Base-by-base conservation (phyloP, 1,284 basidiomycete genomes). In the Austroboletus niveus region DNA sequence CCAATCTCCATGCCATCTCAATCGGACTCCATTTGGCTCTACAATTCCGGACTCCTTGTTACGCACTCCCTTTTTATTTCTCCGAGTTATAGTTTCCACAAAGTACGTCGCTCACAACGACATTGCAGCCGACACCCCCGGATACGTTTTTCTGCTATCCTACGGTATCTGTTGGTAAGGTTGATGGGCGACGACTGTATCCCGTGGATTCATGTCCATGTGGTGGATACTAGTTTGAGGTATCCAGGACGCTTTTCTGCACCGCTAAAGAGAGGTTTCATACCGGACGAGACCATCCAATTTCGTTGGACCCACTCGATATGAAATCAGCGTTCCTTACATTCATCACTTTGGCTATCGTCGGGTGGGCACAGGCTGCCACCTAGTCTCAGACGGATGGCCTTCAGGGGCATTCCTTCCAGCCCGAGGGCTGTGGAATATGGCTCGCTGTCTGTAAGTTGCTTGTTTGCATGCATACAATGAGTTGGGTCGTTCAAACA, bases 341-440 rank as follows among this genome's bases (percentile, higher is more conserved):
- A 14, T 47, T 55, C 15, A 32, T 66, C 20, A 27, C 39, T 11
- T 42, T 64, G 17, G 48, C 41, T 1, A 31, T 47, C 41, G 52
- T 49, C 24, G 43, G 29, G n/a, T 50, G 7, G 17, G 43, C 31
- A 2, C 31, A 58, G 3, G 63, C 56, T 40, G 66, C 66, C 6
- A 65, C 64, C 2, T 80, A 81, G 51, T 57, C 62, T 42, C 50
- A 67, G 53, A 59, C 65, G 2, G 68, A 69, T 39, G 71, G 62
- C 47, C 68, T 78, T 54, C 60, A 73, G 4, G 79, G 78, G 5
- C 55, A 66, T 7, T 63, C 57, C 1, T 81, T 81, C 54, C 69
- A 75, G 66, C 72, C 72, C 1, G 57, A 65, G 24, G 71, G 72
- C 9, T 74, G 72, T 53, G 71, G 66, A 22, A 72, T 68, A 10